Evolutionary conservation across 805 yeast genomes (phyloP).

Genomic region (Starmera quercuum): DNA sequence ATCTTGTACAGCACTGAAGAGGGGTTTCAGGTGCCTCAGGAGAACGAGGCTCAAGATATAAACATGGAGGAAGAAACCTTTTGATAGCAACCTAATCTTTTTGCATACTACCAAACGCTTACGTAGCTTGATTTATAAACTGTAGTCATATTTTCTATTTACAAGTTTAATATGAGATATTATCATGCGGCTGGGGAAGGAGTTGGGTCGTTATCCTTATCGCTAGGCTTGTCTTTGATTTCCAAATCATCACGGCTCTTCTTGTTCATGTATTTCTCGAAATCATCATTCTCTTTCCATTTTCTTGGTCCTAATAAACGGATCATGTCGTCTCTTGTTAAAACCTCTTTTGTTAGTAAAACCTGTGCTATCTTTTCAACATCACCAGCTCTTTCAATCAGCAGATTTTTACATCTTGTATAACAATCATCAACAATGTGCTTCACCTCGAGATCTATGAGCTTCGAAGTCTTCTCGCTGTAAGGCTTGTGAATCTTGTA

Average conservation of each 20-base stretch:
- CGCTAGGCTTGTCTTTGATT: neutral
- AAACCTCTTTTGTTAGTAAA: conserved; percentile 64
- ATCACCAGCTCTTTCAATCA: conserved; percentile 49
- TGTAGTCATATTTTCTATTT: no score
- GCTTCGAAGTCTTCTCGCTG: conserved; percentile 62
- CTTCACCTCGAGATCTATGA: conserved; percentile 65
- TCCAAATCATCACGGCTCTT: no score
- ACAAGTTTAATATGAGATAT: neutral
- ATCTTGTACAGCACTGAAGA: conserved; percentile 78
- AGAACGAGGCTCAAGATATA: conserved; percentile 14
- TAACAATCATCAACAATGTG: conserved; percentile 61
- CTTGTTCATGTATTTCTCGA: conserved; percentile 70
- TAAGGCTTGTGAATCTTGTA: conserved; percentile 53
- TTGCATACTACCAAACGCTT: no score
- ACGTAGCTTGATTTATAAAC: neutral
- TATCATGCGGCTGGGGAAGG: neutral
- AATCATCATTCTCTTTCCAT: conserved; percentile 78
- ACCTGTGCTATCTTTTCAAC: conserved; percentile 71
- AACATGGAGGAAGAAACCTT: conserved; percentile 30
- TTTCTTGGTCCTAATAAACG: conserved; percentile 71
- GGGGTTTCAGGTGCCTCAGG: conserved; percentile 65
- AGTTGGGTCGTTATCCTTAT: no score
- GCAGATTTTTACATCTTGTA: conserved; percentile 46
- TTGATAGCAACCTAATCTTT: no score
- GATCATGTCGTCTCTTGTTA: conserved; percentile 76